Percentiles rank a stretch among this genome's conserved stretches.
phyloP scores from a whole-genome alignment of 345 rosid species.

The Eutrema japonicum region DNA sequence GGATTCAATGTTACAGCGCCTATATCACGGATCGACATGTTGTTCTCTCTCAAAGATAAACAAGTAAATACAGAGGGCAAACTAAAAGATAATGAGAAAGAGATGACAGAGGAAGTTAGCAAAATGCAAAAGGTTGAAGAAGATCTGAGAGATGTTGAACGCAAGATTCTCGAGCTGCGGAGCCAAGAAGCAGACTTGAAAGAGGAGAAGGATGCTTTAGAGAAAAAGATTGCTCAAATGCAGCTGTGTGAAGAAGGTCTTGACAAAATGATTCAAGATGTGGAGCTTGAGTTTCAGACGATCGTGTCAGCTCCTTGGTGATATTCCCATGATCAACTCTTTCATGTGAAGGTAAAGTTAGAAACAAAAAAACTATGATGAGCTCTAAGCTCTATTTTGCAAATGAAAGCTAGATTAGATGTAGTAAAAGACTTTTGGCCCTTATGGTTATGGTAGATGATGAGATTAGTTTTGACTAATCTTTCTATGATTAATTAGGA shows the following conservation, averaged over 20 bases:
- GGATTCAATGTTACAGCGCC: constrained; percentile 60
- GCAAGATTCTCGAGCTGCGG: constrained; percentile 50
- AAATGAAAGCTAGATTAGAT: constrained; percentile 3
- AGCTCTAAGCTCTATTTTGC: constrained; percentile 21
- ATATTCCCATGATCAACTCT: constrained; percentile 1
- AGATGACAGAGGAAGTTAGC: constrained; percentile 35
- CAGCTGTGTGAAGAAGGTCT: constrained; percentile 23
- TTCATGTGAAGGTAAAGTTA: constrained; percentile 21
- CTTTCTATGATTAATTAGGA: background rate
- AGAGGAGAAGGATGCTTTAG: constrained; percentile 37
- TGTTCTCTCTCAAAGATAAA: constrained; percentile 49
- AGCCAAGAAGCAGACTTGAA: constrained; percentile 39
- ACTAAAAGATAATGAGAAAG: constrained; percentile 35
- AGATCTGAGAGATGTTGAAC: constrained; percentile 45
- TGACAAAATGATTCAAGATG: constrained; percentile 25
- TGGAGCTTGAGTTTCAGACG: constrained; percentile 40
- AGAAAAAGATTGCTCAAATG: constrained; percentile 34
- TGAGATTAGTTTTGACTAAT: constrained; percentile 2
- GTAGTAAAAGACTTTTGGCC: background rate
- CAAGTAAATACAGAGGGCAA: constrained; percentile 35
- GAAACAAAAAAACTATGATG: constrained; percentile 11
- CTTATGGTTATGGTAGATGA: constrained; percentile 17
- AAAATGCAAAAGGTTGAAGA: constrained; percentile 41
- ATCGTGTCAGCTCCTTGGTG: constrained; percentile 58
- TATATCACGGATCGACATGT: constrained; percentile 46